Evolutionary conservation across 2,329 filamentous ascomycete genomes (phyloP).

Genomic region (Stachybotrys echinatus): DNA sequence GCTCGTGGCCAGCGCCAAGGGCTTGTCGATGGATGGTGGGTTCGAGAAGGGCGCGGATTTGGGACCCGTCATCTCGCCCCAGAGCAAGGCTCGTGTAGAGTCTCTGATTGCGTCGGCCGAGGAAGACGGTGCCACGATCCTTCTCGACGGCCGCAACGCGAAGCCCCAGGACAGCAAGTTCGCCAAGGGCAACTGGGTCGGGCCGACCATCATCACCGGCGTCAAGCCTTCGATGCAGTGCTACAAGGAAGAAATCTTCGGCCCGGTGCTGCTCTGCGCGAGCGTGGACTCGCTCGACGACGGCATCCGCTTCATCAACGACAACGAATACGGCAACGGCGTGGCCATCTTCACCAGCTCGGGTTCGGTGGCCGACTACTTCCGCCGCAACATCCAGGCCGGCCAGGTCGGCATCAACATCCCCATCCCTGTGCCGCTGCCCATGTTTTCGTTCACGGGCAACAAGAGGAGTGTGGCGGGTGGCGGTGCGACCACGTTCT

Average conservation of each 20-base stretch:
- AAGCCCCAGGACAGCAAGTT: conserved; percentile 51
- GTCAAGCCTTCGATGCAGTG: conserved; percentile 72
- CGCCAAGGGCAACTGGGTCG: conserved; percentile 66
- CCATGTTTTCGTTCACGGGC: conserved; percentile 63
- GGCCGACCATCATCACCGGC: conserved; percentile 71
- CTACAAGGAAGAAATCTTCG: conserved; percentile 78
- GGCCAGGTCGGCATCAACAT: conserved; percentile 78
- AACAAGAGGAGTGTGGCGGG: conserved; percentile 83
- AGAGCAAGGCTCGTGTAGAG: conserved; percentile 70
- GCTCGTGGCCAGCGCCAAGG: conserved; percentile 65
- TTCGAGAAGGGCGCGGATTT: conserved; percentile 72
- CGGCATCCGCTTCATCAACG: conserved; percentile 72
- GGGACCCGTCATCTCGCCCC: conserved; percentile 69
- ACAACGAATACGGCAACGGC: conserved; percentile 77
- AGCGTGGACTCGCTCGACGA: conserved; percentile 68
- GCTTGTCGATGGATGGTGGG: conserved; percentile 65
- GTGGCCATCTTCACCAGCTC: conserved; percentile 72
- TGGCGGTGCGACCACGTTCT: conserved; percentile 84
- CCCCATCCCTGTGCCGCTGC: conserved; percentile 61
- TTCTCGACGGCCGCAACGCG: conserved; percentile 70
- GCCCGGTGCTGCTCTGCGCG: conserved; percentile 71
- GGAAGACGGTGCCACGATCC: conserved; percentile 68
- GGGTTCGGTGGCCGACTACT: conserved; percentile 65
- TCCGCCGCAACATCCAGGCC: conserved; percentile 71
- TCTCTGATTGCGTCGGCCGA: conserved; percentile 66